Base-by-base conservation (phyloP, 805 yeast genomes). In the Lachancea thermotolerans region DNA sequence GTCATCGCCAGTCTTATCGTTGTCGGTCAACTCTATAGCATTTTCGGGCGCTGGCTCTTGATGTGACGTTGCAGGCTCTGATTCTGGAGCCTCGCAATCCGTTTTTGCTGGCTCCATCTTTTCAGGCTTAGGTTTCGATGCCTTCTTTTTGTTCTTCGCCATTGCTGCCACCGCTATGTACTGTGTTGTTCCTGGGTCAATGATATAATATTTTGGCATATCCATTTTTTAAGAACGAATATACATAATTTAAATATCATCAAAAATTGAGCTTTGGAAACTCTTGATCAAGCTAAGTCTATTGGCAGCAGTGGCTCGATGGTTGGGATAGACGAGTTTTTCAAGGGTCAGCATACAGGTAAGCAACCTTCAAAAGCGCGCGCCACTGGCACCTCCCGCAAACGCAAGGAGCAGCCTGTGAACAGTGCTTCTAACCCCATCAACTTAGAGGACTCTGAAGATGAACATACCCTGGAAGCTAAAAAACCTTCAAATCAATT, bases 271-370 rank as follows among this genome's bases (percentile, higher is more conserved):
- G 25, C 25, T 21, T 4, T 21, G 7, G 25, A 21, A 21, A 21
- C 25, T 21, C 25, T 21, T 21, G 25, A 21, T 21, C 25, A 21
- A 21, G 25, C 25, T 21, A 21, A 21, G 4, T 21, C 25, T 21
- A 30, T 36, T 21, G 14, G 14, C 18, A 16, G 7, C 8, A 36
- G 15, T 10, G 7, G 12, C 21, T 12, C 39, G 35, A 67, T 66
- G 72, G 71, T 67, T 35, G 68, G 67, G 52, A 69, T 70, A 46
- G 58, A 67, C 21, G 69, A 68, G 41, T 70, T 68, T 56, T 70
- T 70, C 33, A 54, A 38, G 18, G 34, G 21, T 18, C 41, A 38
- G 41, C 18, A 14, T 12, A 28, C 32, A 11, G 33, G 14, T 8
- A 30, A 30, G 8, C 32, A 14, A n/a, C 25, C 43, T 3, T 12